These are phyloP conservation scores for Camelina sativa DNA, from an alignment of 345 rosid species.

Conservation along the genomic window DNA sequence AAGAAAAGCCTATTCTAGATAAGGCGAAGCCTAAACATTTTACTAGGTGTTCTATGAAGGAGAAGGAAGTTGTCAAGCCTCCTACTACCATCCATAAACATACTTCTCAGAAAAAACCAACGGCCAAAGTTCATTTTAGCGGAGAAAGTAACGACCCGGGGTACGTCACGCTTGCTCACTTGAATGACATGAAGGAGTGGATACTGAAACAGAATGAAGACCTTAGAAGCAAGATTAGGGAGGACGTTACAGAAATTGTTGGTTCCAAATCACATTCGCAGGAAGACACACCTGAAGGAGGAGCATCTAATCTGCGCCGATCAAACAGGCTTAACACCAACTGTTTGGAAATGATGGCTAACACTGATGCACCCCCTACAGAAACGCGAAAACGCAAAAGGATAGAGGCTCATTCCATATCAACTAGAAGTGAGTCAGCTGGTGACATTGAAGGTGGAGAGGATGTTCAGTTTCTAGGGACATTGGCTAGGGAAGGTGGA, in stretches of 20 bases:
- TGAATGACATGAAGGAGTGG: not conserved
- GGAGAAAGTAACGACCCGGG: not conserved
- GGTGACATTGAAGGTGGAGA: not conserved
- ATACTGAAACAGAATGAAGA: not conserved
- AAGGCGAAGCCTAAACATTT: not conserved
- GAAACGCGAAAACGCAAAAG: not conserved
- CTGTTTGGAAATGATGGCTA: not conserved
- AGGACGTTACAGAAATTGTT: not conserved
- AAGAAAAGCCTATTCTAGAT: not conserved
- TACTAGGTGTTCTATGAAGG: not conserved
- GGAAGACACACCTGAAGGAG: not conserved
- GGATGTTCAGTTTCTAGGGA: too few relatives aligned
- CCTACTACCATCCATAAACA: not conserved
- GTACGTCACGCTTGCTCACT: not conserved
- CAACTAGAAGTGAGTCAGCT: not conserved
- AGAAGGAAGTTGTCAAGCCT: not conserved
- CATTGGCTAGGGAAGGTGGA: not conserved
- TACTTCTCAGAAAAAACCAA: not conserved
- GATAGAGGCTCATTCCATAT: not conserved
- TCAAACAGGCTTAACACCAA: not conserved
- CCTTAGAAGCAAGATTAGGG: not conserved
- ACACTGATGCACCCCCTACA: not conserved
- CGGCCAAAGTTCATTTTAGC: not conserved
- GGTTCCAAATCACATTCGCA: not conserved
- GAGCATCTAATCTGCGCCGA: not conserved